These are phyloP conservation scores for Plantago lanceolata DNA, from an alignment of 305 asterid species.

Conservation along the genomic window DNA sequence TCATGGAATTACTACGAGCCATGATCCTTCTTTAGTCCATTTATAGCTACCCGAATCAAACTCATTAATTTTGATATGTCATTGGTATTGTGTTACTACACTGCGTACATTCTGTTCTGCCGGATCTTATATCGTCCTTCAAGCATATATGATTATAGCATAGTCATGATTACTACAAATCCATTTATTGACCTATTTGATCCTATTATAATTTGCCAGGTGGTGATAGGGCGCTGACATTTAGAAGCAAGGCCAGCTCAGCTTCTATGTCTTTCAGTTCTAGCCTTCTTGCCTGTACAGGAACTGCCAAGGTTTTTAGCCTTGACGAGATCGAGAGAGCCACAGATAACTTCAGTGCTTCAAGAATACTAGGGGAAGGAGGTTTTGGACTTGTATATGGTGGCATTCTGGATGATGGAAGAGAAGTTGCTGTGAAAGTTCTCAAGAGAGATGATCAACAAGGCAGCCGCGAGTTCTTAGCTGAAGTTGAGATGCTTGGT, in stretches of 20 bases:
- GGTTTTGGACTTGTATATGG: conserved; percentile 92
- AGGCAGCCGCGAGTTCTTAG: conserved; percentile 88
- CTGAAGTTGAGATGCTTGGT: conserved; percentile 96
- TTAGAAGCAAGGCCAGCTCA: conserved; percentile 60
- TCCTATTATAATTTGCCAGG: conserved; percentile 38
- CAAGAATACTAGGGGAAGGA: conserved; percentile 81
- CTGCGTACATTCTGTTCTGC: background rate
- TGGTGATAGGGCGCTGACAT: conserved; percentile 34
- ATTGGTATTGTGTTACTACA: no score
- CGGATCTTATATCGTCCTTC: background rate
- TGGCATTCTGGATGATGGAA: conserved; percentile 74
- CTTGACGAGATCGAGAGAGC: conserved; percentile 57
- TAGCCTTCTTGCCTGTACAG: conserved; percentile 60
- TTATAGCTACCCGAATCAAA: no score
- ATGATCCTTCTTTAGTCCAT: background rate
- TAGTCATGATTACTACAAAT: background rate
- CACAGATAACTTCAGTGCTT: conserved; percentile 49
- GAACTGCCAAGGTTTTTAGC: conserved; percentile 63
- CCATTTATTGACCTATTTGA: background rate
- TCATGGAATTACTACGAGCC: background rate
- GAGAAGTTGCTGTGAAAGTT: conserved; percentile 74
- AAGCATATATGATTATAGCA: background rate
- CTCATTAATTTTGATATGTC: no score
- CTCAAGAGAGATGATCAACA: conserved; percentile 80
- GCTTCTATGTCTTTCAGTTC: conserved; percentile 63